Conservation (phyloP, 106 monocot species). For the Xerophyta viscosa region DNA sequence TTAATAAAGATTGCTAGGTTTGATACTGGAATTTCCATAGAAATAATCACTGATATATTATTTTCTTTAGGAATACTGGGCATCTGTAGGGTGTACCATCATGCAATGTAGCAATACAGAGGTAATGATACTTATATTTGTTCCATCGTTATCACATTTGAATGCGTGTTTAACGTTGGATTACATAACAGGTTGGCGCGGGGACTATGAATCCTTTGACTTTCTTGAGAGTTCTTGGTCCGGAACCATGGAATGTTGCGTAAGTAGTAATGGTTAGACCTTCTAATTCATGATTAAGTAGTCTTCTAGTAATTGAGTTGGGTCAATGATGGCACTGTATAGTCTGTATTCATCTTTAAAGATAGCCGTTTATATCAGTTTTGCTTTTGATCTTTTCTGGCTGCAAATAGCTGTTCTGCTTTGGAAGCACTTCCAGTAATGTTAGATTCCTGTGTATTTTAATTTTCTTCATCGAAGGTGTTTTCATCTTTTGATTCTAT, state of each 20-base stretch:
- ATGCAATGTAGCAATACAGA: conserved; percentile 99
- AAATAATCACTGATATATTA: background rate
- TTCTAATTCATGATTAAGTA: too few species aligned
- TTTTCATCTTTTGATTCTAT: too few species aligned
- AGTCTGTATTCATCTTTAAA: too few species aligned
- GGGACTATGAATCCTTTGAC: conserved; percentile 98
- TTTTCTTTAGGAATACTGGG: conserved; percentile 85
- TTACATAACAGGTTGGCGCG: conserved; percentile 77
- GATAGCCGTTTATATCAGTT: too few species aligned
- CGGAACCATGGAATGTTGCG: conserved; percentile 99
- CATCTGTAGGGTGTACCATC: conserved; percentile 84
- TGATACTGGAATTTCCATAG: background rate
- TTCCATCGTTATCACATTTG: background rate
- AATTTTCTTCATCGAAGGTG: too few species aligned
- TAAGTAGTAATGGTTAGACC: conserved; percentile 38
- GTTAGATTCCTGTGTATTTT: too few species aligned
- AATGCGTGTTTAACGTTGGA: background rate
- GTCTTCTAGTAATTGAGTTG: too few species aligned
- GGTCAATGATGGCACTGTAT: too few species aligned
- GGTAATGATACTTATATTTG: conserved; percentile 24
- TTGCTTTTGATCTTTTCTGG: too few species aligned
- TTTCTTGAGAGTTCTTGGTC: conserved; percentile 92
- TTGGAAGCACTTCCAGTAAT: too few species aligned
- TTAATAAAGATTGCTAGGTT: background rate
- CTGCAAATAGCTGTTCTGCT: too few species aligned